phyloP scores from a whole-genome alignment of 2,329 filamentous ascomycete species.

The Phoma herbarum region DNA sequence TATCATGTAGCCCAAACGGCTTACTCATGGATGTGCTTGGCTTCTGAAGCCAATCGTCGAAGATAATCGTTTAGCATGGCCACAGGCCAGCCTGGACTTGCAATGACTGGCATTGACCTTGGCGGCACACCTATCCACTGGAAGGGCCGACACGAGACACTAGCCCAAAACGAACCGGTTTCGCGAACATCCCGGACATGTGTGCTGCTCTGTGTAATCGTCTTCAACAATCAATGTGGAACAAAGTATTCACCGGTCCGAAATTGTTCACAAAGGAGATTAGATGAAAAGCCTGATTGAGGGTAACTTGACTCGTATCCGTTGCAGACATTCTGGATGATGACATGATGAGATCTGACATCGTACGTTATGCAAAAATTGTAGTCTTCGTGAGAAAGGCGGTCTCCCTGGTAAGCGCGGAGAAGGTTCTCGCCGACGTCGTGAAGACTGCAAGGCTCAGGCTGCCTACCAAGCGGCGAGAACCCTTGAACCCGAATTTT shows the following conservation, averaged over 20 bases:
- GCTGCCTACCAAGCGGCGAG: conserved; percentile 5
- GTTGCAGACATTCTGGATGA: background rate
- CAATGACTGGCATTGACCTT: conserved; percentile 32
- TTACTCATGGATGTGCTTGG: conserved; percentile 13
- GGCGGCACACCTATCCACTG: conserved; percentile 20
- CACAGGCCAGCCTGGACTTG: conserved; percentile 37
- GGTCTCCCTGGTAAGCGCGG: conserved; percentile 43
- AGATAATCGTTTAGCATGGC: conserved; percentile 34
- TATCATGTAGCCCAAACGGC: background rate
- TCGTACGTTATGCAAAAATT: conserved; percentile 28
- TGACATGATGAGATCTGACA: conserved; percentile 16
- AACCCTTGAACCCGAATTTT: conserved; percentile 8
- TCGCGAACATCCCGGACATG: conserved; percentile 34
- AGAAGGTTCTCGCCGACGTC: conserved; percentile 31
- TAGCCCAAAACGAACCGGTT: conserved; percentile 31
- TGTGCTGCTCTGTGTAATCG: conserved; percentile 14
- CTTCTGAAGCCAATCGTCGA: conserved; percentile 25
- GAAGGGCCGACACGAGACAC: conserved; percentile 25
- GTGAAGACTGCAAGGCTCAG: conserved; percentile 1
- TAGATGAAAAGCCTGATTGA: conserved; percentile 17
- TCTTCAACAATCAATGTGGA: conserved; percentile 5
- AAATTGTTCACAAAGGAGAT: conserved; percentile 20
- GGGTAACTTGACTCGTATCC: background rate
- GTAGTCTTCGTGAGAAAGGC: conserved; percentile 19
- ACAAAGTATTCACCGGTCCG: conserved; percentile 33